Base-by-base conservation (phyloP, 352 stramenopile species). In the Phytophthora uliginosa region DNA sequence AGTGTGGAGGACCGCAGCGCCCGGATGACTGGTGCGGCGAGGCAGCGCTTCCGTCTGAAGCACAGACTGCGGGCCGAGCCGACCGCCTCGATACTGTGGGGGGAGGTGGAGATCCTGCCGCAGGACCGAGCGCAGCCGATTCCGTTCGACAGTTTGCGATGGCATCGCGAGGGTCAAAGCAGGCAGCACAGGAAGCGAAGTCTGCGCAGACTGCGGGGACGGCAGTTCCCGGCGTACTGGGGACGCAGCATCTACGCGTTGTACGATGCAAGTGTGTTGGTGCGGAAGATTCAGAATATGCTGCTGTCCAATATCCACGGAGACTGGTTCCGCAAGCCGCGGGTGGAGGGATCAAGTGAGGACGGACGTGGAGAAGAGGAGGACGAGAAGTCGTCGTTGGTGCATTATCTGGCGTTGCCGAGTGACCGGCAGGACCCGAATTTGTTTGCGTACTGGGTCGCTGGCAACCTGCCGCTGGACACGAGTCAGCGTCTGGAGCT, bases 391-490 rank as follows among this genome's bases (percentile, higher is more conserved):
- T 22, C 63, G 40, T 69, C 54, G 15, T 59, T 82, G 42, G 66
- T 59, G 52, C 66, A 77, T 57, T 86, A 77, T 26, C 66, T 88
- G 51, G 63, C 71, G 31, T 42, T 81, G 51, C 63, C 78, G 8
- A 84, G 81, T 52, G 74, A 88, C 22, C 73, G 73, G 36, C 77
- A 83, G 36, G 88, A 95, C 57, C 83, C 88, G 15, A 89, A 86
- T 31, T 73, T 82, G 28, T 96, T 95, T 33, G 87, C 88, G 5
- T 93, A 92, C 55, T 96, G 90, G 90, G 79, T 96, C 7, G 87
- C 86, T 42, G 73, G 76, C 1, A 94, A 95, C 47, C 66, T 96
- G 50, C 86, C 88, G 36, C 56, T 95, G 50, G 82, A 86, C 53
- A 83, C 85, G n/a, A 15, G 31, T 6, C 74, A 92, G 59, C 84